Evolutionary conservation across 768 basidiomycete genomes (phyloP), one percentile per base, ranked within the genome.

Genomic region (Lentinula sp.): DNA sequence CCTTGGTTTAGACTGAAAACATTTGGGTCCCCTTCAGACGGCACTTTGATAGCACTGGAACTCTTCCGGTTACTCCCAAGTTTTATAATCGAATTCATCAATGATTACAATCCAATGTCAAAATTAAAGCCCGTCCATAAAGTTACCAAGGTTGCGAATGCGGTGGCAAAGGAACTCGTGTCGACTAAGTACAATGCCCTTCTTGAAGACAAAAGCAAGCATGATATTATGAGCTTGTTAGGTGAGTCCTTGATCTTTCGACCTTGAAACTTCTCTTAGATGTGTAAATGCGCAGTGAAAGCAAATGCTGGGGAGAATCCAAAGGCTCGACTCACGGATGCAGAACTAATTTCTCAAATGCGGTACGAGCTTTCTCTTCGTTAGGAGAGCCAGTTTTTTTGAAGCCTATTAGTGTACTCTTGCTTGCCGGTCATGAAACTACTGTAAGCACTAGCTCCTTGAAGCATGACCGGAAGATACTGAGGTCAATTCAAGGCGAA

Each of bases 211-310:
- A 51, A 61, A 40, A 7, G 11, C 56, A 49, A 55, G 35, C 45
- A 69, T 13, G 75, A 76, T 60, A 64, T 74, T 42, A 72, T 77
- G 72, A 75, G 74, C 42, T 65, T 75, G 5, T 64, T 77, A 13
- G 70, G 75, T 76, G 54, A 16, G 68, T 57, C 11, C 16, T 13
- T 35, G 5, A 32, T 51, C 11, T 34, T 34, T 51, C 5, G 5
- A 16, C 31, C 11, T n/a, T 11, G 31, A 51, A 8, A 28, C 28
- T 28, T 28, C 4, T 51, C 23, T 51, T 28, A n/a, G 16, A 28
- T 28, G 32, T 34, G 7, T 48, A 13, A 5, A 32, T 51, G 15
- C 10, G 4, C 10, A 64, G 68, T 68, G 6, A 64, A 61, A 45
- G 61, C 68, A 13, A 68, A 68, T 52, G 52, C 52, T 8, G 45